These are phyloP conservation scores for Penicillium sp. DNA, from an alignment of 2,329 filamentous ascomycete species.

Conservation along the genomic window DNA sequence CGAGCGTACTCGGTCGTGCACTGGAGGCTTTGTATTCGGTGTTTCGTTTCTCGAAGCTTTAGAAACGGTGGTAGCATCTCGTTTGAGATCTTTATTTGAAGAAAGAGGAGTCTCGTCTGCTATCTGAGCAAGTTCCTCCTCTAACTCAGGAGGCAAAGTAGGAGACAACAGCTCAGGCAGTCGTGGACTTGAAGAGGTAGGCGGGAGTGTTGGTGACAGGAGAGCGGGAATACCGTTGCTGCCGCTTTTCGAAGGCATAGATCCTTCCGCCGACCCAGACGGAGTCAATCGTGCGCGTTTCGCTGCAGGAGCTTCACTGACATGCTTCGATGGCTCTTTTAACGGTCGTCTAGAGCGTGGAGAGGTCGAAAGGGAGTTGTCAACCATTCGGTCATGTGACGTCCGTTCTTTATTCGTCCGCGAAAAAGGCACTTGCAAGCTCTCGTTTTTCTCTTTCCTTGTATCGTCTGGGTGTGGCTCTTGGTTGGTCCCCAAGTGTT, in stretches of 20 bases:
- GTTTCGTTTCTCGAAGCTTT: slow-evolving; percentile 20
- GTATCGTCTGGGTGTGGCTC: background rate
- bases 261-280: slow-evolving; percentile 24
- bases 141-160: slow-evolving; percentile 53
- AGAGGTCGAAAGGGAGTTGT: slow-evolving; percentile 16
- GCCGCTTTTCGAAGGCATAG: slow-evolving; percentile 19
- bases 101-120: slow-evolving; percentile 30
- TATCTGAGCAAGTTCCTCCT: slow-evolving; percentile 48
- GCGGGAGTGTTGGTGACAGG: slow-evolving; percentile 40
- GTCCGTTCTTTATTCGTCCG: slow-evolving; percentile 4
- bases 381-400: background rate
- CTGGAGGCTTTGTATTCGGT: slow-evolving; percentile 16
- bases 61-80: slow-evolving; percentile 16
- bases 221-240: slow-evolving; percentile 31
- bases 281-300: slow-evolving; percentile 41
- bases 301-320: slow-evolving; percentile 22
- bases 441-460: slow-evolving; percentile 20
- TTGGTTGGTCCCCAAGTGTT: background rate
- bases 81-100: slow-evolving; percentile 15
- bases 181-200: slow-evolving; percentile 35
- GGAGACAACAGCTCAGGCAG: slow-evolving; percentile 56
- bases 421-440: slow-evolving; percentile 16
- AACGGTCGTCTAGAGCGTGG: slow-evolving; percentile 8
- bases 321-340: slow-evolving; percentile 2
- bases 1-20: slow-evolving; percentile 13